Evolutionary conservation across 2,329 filamentous ascomycete species (phyloP), one percentile per base, ranked within the genome.

Genomic region (Alternaria sp.): DNA sequence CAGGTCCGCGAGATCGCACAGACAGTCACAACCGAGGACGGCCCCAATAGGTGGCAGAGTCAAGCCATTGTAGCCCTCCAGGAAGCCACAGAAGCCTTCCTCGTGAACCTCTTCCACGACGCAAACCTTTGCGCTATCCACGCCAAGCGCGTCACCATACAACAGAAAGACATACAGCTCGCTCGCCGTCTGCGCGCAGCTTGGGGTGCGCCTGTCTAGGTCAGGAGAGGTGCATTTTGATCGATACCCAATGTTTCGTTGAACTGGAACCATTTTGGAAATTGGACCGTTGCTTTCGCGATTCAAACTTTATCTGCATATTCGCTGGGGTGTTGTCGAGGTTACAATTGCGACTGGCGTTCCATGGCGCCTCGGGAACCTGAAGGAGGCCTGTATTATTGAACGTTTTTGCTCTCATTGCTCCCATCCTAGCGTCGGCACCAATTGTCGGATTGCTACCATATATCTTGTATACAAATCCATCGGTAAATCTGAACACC

Each of bases 51-150:
- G 64, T 99, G 97, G 92, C 95, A 99, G 87, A 97, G 93, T 25
- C 97, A 94, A 48, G 95, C 95, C 81, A 97, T 99, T 80, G 92
- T 93, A 78, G 95, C 95, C 69, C 90, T 99, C 41, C 94, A 99
- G 85, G 95, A 99, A 87, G 97, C 95, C 57, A 94, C 97, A 70
- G 95, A 99, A 87, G 97, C 95, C 3, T 98, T 97, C 85, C 91
- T 99, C 77, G 94, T 98, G 83, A 97, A 94, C 45, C 90, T 98
- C 69, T 98, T 98, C 76, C 94, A 98, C 84, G 94, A 98, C 81
- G 97, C 94, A 85, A 98, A 98, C 86, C 85, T 97, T 54, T 98
- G 94, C 85, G 94, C 95, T 79, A 97, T 98, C 82, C 95, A 98
- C 85, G 94, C 95, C 84, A 98, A 98, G 90, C 93, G 95, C 85